Base-by-base conservation (phyloP, 768 basidiomycete genomes). In the Tulasnella sp. region DNA sequence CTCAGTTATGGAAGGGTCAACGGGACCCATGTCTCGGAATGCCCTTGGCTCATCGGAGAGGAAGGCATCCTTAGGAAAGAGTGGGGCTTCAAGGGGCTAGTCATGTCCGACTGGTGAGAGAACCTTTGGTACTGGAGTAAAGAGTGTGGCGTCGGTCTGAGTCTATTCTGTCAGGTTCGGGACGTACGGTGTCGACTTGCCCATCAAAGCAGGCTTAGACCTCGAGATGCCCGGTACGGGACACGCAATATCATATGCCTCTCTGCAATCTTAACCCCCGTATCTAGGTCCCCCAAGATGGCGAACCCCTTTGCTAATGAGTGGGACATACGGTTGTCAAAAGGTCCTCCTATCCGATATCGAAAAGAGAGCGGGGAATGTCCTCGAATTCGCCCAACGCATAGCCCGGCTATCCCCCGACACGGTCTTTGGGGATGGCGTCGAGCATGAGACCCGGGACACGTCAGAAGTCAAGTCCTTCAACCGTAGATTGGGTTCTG, bases 51-150 rank as follows among this genome's bases (percentile, higher is more conserved):
- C 2, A 82, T 93, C 28, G 84, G 89, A 14, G 94, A 79, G 5
- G 41, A 79, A 74, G 89, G 89, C 80, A 88, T 93, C 58, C 84
- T 93, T n/a, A 87, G 91, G 46, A 88, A 89, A 86, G 92, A 93
- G 88, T 93, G 92, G 92, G 89, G 89, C 1, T 92, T 86, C 83
- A 85, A 91, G n/a, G 92, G 92, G 3, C 85, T 91, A 86, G 87
- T 93, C 80, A 95, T 95, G 93, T 93, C 92, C 80, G 94, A 95
- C 84, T 96, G 94, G 94, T 93, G 85, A n/a, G 37, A 46, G 5
- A 8, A 41, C 2, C 40, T 44, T 20, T 79, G 76, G 44, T 28
- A 54, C 54, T 42, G 46, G 24, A 77, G 31, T 78, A 40, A 34
- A 20, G 73, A 31, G 12, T 75, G 72, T 34, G 37, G 72, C 28